phyloP scores from a whole-genome alignment of 176 grass and related monocot species.

The Paspalum vaginatum region DNA sequence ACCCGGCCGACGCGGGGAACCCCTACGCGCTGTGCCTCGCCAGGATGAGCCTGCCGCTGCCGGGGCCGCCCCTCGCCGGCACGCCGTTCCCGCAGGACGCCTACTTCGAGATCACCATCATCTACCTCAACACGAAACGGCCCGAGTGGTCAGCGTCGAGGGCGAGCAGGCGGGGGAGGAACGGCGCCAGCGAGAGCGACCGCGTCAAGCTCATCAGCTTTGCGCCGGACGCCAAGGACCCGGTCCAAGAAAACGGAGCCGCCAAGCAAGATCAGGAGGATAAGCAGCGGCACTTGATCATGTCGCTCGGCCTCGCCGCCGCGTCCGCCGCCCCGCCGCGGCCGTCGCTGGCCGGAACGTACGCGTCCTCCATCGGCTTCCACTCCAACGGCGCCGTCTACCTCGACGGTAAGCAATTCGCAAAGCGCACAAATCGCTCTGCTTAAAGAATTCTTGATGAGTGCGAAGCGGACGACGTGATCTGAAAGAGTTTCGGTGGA shows the following conservation, averaged over 20 bases:
- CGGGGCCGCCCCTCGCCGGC: slow-evolving; percentile 66
- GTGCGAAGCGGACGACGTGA: not conserved
- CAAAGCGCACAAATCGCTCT: not conserved
- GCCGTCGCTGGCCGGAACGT: slow-evolving; percentile 63
- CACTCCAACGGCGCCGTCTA: slow-evolving; percentile 82
- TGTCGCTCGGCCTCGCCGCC: slow-evolving; percentile 69
- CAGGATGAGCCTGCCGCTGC: slow-evolving; percentile 80
- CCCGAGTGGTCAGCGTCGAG: slow-evolving; percentile 59
- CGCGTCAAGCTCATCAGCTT: slow-evolving; percentile 64
- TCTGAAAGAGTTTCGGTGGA: not conserved
- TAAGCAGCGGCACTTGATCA: slow-evolving; percentile 47
- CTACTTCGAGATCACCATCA: slow-evolving; percentile 91
- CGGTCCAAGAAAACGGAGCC: slow-evolving; percentile 35
- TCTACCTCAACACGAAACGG: slow-evolving; percentile 64
- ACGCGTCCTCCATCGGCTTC: slow-evolving; percentile 80
- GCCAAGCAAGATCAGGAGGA: slow-evolving; percentile 44
- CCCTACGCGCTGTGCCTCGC: slow-evolving; percentile 39
- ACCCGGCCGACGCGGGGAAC: not conserved
- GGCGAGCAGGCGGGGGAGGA: slow-evolving; percentile 42
- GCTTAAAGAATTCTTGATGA: not conserved
- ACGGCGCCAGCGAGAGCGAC: slow-evolving; percentile 55
- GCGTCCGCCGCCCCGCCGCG: not conserved
- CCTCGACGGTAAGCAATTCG: slow-evolving; percentile 72
- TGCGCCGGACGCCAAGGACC: slow-evolving; percentile 7
- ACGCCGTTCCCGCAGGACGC: slow-evolving; percentile 85